phyloP scores from a whole-genome alignment of 208 protist species.

The Acanthamoeba royreba region DNA sequence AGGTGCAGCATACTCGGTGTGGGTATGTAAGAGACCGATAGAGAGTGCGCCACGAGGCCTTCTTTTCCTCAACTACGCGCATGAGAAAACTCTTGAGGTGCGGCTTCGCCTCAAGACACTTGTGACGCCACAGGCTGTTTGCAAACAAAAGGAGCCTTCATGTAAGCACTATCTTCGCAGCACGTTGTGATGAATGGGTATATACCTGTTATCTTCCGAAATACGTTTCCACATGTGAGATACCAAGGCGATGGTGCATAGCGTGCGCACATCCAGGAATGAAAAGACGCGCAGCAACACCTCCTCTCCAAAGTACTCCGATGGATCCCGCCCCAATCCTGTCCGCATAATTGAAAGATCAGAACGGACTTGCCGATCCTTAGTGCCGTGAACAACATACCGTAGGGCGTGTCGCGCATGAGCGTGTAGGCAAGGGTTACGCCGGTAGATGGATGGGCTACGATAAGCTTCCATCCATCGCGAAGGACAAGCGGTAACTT shows the following conservation, averaged over 20 bases:
- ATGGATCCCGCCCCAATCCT: background rate
- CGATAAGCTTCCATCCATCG: background rate
- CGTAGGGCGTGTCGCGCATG: background rate
- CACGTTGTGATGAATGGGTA: background rate
- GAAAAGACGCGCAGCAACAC: conserved; percentile 19
- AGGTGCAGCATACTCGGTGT: background rate
- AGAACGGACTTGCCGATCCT: too few relatives aligned
- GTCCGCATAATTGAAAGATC: too few relatives aligned
- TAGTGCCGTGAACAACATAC: background rate
- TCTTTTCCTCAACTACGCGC: background rate
- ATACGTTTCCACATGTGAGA: background rate
- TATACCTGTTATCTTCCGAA: background rate
- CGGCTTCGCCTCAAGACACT: background rate
- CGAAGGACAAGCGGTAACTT: background rate
- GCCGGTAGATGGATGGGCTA: background rate
- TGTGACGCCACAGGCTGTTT: background rate
- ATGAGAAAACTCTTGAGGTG: background rate
- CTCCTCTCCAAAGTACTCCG: conserved; percentile 26
- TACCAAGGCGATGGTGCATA: background rate
- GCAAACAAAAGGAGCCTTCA: too few relatives aligned
- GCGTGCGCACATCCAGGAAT: conserved; percentile 1
- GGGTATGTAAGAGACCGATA: background rate
- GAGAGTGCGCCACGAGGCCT: background rate
- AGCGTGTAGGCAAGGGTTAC: background rate
- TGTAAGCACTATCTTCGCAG: background rate